Conservation (phyloP, 2,329 filamentous ascomycete species). For the Stagonosporopsis vannaccii region DNA sequence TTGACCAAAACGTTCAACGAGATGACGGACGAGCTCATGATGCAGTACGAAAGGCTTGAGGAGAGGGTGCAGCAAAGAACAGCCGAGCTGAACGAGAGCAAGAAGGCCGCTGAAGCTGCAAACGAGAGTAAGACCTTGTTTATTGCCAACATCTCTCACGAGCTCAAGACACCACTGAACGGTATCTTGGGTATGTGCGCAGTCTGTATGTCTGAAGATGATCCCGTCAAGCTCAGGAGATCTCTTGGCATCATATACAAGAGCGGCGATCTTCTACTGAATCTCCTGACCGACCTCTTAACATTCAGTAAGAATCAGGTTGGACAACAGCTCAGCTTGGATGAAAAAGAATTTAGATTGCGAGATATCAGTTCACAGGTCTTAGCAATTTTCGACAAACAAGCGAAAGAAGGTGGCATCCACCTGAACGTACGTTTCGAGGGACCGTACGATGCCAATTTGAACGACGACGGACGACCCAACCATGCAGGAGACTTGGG, state of each 20-base stretch:
- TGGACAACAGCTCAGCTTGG: slow-evolving; percentile 79
- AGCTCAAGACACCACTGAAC: slow-evolving; percentile 93
- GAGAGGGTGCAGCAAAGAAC: slow-evolving; percentile 85
- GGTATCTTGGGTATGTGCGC: slow-evolving; percentile 95
- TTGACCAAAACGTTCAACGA: slow-evolving; percentile 87
- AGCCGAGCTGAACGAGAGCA: slow-evolving; percentile 83
- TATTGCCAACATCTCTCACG: slow-evolving; percentile 88
- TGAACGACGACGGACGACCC: slow-evolving; percentile 48
- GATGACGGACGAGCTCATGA: slow-evolving; percentile 88
- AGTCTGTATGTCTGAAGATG: slow-evolving; percentile 90
- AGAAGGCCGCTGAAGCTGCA: slow-evolving; percentile 90
- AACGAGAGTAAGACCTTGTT: slow-evolving; percentile 98
- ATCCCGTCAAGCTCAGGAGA: slow-evolving; percentile 77
- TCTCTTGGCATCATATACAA: slow-evolving; percentile 90
- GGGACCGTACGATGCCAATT: slow-evolving; percentile 54
- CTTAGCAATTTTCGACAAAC: slow-evolving; percentile 86
- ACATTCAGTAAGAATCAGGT: slow-evolving; percentile 97
- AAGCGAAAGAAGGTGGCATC: slow-evolving; percentile 81
- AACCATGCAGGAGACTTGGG: slow-evolving; percentile 64
- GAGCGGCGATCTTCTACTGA: slow-evolving; percentile 81
- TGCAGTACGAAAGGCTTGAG: slow-evolving; percentile 85
- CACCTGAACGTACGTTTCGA: slow-evolving; percentile 75
- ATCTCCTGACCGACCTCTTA: slow-evolving; percentile 85
- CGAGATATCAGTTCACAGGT: slow-evolving; percentile 86
- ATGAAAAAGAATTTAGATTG: slow-evolving; percentile 84